phyloP scores from a whole-genome alignment of 208 protist genomes.

The Trypanosomatidae sp. region DNA sequence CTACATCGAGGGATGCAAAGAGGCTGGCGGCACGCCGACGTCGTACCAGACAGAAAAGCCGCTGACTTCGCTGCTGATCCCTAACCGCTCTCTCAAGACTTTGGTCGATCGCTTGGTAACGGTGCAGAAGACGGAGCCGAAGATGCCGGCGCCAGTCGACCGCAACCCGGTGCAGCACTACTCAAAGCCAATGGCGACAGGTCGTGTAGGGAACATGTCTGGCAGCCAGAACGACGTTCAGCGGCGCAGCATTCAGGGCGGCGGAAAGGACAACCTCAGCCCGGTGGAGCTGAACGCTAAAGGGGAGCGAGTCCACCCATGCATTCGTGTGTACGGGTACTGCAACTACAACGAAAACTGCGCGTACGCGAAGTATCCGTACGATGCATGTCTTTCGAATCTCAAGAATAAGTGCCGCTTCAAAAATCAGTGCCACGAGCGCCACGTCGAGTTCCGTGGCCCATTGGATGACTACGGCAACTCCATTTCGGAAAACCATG shows the following conservation, averaged over 20 bases:
- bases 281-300: constrained; percentile 45
- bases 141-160: constrained; percentile 5
- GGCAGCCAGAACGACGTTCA: constrained; percentile 7
- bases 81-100: constrained; percentile 81
- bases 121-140: constrained; percentile 26
- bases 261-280: constrained; percentile 20
- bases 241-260: constrained; percentile 22
- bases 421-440: constrained; percentile 83
- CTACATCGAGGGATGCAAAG: constrained; percentile 64
- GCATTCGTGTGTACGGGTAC: constrained; percentile 87
- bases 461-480: constrained; percentile 57
- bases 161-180: constrained; percentile 11
- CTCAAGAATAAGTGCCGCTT: constrained; percentile 91
- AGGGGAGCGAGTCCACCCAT: constrained; percentile 81
- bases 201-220: neutral
- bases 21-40: constrained; percentile 48
- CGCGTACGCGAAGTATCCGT: constrained; percentile 87
- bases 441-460: constrained; percentile 81
- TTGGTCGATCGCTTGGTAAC: constrained; percentile 68
- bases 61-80: constrained; percentile 67
- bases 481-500: constrained; percentile 16
- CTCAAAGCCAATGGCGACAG: neutral
- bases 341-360: constrained; percentile 90
- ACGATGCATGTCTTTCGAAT: constrained; percentile 87
- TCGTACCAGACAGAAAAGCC: constrained; percentile 73